These are phyloP conservation scores for Venturia oleaginea DNA, from an alignment of 2,329 filamentous ascomycete genomes.

Conservation along the genomic window DNA sequence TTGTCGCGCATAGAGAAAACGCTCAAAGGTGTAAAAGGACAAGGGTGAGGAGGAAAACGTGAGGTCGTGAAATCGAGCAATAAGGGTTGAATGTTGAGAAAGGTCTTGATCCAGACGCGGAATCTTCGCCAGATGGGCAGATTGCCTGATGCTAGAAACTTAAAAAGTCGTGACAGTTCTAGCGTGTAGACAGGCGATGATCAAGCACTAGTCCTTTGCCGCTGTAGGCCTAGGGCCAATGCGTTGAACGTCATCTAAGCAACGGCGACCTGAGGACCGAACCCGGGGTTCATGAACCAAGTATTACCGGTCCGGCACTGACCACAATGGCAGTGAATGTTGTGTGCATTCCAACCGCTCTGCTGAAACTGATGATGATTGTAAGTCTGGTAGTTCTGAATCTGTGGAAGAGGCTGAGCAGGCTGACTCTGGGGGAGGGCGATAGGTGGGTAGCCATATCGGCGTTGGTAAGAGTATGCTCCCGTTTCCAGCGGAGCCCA, in stretches of 20 bases:
- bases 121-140: not conserved
- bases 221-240: not conserved
- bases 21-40: slow-evolving; percentile 2
- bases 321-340: slow-evolving; percentile 11
- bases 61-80: not conserved
- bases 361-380: slow-evolving; percentile 9
- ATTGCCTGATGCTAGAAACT: too few species aligned
- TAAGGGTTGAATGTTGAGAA: not conserved
- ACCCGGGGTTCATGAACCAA: not conserved
- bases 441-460: slow-evolving; percentile 32
- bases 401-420: not conserved
- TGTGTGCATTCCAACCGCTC: not conserved
- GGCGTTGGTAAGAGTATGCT: slow-evolving; percentile 32
- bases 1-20: slow-evolving; percentile 1
- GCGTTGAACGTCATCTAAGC: not conserved
- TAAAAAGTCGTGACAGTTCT: not conserved
- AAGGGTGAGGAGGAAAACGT: not conserved
- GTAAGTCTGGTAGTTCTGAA: not conserved
- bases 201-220: not conserved
- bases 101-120: not conserved
- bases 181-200: not conserved
- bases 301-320: slow-evolving; percentile 7
- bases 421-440: slow-evolving; percentile 36
- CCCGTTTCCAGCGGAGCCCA: slow-evolving; percentile 30
- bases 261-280: not conserved